Evolutionary conservation across 2,329 filamentous ascomycete genomes (phyloP).

Genomic region (Chaetoscypha palmicola): DNA sequence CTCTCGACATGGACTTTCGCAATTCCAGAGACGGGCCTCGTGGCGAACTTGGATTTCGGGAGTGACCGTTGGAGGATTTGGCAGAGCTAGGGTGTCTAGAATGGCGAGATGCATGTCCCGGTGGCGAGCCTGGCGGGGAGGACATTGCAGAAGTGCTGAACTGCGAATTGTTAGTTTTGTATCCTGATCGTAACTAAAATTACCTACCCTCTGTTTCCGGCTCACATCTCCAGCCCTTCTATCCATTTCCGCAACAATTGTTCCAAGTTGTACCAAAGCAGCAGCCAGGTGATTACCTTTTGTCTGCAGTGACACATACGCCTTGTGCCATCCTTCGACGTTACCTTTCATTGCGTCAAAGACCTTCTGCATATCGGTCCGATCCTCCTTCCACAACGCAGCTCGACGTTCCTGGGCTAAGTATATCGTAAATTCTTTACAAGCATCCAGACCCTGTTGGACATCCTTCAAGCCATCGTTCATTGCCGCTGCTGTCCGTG

Average conservation of each 20-base stretch:
- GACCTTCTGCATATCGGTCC: slow-evolving; percentile 60
- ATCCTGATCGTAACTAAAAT: no score
- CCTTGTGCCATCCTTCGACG: slow-evolving; percentile 80
- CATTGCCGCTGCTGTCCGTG: slow-evolving; percentile 68
- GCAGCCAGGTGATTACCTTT: slow-evolving; percentile 65
- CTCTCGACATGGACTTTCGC: slow-evolving; percentile 25
- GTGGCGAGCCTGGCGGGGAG: slow-evolving; percentile 15
- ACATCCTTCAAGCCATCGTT: slow-evolving; percentile 75
- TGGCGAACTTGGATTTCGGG: slow-evolving; percentile 1
- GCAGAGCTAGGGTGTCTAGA: slow-evolving; percentile 9
- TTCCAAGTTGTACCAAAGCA: slow-evolving; percentile 63
- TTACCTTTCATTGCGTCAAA: slow-evolving; percentile 90
- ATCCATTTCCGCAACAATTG: slow-evolving; percentile 79
- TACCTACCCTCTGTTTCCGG: slow-evolving; percentile 65
- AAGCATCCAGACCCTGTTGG: slow-evolving; percentile 67
- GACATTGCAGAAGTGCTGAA: slow-evolving; percentile 12
- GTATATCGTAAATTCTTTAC: slow-evolving; percentile 70
- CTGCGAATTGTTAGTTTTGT: slow-evolving; percentile 17
- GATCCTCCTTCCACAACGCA: slow-evolving; percentile 52
- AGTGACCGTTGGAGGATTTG: slow-evolving; percentile 2
- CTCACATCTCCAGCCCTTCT: slow-evolving; percentile 77
- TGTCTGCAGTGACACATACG: slow-evolving; percentile 67
- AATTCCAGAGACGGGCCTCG: slow-evolving; percentile 13
- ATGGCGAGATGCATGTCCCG: background rate
- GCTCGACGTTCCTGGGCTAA: slow-evolving; percentile 58